Evolutionary conservation across 768 basidiomycete species (phyloP).

Genomic region (Harrya chromipes): DNA sequence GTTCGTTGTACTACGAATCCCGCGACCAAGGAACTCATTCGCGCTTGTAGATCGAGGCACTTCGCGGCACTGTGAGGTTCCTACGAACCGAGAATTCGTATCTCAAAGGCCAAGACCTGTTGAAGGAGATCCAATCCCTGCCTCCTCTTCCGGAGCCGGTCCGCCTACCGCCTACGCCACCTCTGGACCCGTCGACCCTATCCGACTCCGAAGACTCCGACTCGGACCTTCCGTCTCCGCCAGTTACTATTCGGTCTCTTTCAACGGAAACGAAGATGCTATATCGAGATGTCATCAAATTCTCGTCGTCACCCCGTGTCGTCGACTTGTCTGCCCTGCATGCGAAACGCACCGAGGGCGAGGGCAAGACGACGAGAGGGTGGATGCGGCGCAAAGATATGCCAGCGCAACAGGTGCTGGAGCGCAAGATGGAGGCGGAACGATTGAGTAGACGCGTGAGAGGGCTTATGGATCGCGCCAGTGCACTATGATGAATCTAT

Average conservation of each 20-base stretch:
- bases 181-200: slow-evolving; percentile 58
- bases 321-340: slow-evolving; percentile 76
- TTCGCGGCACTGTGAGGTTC: slow-evolving; percentile 90
- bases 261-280: slow-evolving; percentile 81
- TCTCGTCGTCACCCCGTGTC: slow-evolving; percentile 78
- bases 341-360: slow-evolving; percentile 48
- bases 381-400: slow-evolving; percentile 83
- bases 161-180: slow-evolving; percentile 56
- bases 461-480: slow-evolving; percentile 68
- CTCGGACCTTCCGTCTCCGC: slow-evolving; percentile 43
- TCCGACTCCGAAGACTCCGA: slow-evolving; percentile 69
- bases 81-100: slow-evolving; percentile 92
- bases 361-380: slow-evolving; percentile 43
- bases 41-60: slow-evolving; percentile 69
- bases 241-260: slow-evolving; percentile 60
- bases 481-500: slow-evolving; percentile 12
- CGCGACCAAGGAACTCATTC: slow-evolving; percentile 3
- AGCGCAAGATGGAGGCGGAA: slow-evolving; percentile 75
- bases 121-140: slow-evolving; percentile 75
- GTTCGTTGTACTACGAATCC: slow-evolving; percentile 35
- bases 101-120: slow-evolving; percentile 88
- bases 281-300: slow-evolving; percentile 85
- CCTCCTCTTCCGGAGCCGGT: slow-evolving; percentile 56
- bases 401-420: slow-evolving; percentile 78
- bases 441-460: slow-evolving; percentile 64